Conservation (phyloP, 2,329 filamentous ascomycete species). For the Colletotrichum cuscutae region DNA sequence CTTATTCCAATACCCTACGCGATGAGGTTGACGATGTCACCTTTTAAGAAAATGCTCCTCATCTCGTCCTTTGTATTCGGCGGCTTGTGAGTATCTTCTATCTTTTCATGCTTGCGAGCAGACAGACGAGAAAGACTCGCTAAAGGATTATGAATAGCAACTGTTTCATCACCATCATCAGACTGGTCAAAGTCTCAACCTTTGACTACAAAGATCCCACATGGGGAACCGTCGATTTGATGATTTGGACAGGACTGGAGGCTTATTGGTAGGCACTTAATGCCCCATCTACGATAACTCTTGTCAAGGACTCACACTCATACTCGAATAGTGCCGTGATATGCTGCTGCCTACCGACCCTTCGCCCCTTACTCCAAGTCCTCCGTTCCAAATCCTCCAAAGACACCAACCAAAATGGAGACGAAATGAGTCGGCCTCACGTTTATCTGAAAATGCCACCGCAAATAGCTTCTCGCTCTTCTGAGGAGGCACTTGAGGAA, state of each 20-base stretch:
- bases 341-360: constrained; percentile 2
- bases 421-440: neutral
- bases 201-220: constrained; percentile 29
- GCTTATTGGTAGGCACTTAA: constrained; percentile 14
- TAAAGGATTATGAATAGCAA: neutral
- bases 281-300: too few relatives aligned
- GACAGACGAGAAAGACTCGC: too few relatives aligned
- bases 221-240: constrained; percentile 30
- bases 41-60: neutral
- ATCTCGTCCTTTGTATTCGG: constrained; percentile 3
- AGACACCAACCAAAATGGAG: neutral
- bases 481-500: constrained; percentile 1
- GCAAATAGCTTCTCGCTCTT: constrained; percentile 1
- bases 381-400: neutral
- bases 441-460: constrained; percentile 10
- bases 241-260: constrained; percentile 31
- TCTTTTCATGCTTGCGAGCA: accelerated
- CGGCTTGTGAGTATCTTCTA: neutral
- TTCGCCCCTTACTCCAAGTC: neutral
- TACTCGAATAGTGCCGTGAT: neutral
- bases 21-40: constrained; percentile 3
- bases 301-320: accelerated
- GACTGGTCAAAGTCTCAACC: constrained; percentile 18
- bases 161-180: constrained; percentile 29
- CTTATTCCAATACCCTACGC: constrained; percentile 8